Conservation (phyloP, 345 rosid species). For the Turnera subulata region DNA sequence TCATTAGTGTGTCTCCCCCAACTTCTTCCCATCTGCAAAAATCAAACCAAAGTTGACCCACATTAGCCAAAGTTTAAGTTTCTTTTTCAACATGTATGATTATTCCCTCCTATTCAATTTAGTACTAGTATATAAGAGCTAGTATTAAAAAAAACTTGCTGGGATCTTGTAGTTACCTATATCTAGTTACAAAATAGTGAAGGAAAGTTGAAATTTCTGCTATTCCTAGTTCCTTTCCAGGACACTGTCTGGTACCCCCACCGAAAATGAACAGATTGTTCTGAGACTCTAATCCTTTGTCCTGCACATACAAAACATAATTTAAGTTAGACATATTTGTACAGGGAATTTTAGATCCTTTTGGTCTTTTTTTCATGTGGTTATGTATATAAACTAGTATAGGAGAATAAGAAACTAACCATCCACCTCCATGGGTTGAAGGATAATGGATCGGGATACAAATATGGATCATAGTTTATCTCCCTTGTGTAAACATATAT, state of each 20-base stretch:
- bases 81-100: neutral
- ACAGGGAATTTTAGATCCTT: neutral
- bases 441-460: conserved; percentile 55
- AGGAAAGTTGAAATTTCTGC: conserved; percentile 84
- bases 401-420: conserved; percentile 41
- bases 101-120: neutral
- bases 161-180: conserved; percentile 38
- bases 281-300: conserved; percentile 55
- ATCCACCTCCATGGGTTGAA: conserved; percentile 93
- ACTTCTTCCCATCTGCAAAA: conserved; percentile 84
- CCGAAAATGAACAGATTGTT: conserved; percentile 66
- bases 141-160: neutral
- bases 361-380: neutral
- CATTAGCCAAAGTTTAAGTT: neutral
- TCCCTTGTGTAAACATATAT: conserved; percentile 68
- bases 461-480: conserved; percentile 60
- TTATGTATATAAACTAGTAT: no score
- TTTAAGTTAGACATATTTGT: neutral
- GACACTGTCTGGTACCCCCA: conserved; percentile 87
- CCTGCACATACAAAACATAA: conserved; percentile 32
- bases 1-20: conserved; percentile 62
- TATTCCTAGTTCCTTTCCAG: conserved; percentile 91
- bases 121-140: no score
- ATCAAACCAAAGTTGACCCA: neutral
- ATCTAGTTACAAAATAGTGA: conserved; percentile 84